Conservation (phyloP, 2,329 filamentous ascomycete species). For the Balansia obtecta region DNA sequence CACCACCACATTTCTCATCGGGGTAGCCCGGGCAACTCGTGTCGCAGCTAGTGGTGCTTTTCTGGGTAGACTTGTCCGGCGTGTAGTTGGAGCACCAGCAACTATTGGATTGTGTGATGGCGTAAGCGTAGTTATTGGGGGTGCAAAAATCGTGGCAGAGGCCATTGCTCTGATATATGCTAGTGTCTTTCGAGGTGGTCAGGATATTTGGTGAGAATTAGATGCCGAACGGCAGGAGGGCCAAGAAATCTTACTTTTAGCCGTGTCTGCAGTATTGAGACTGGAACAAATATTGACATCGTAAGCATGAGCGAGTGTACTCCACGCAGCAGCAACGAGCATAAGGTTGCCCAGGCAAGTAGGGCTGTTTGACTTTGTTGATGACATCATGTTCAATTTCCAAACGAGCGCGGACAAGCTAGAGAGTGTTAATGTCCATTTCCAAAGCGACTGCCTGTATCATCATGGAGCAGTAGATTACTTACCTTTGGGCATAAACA, state of each 20-base stretch:
- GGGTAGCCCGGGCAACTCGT: conserved; percentile 56
- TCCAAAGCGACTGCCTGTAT: background rate
- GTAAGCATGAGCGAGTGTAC: conserved; percentile 13
- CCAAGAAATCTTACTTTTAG: conserved; percentile 17
- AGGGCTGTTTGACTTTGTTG: background rate
- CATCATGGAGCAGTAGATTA: background rate
- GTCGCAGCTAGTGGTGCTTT: conserved; percentile 37
- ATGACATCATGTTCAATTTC: background rate
- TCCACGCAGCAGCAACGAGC: conserved; percentile 15
- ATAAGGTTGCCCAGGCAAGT: conserved; percentile 3
- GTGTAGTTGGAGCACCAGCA: conserved; percentile 69
- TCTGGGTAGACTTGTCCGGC: conserved; percentile 33
- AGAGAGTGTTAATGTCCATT: background rate
- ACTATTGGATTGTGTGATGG: conserved; percentile 48
- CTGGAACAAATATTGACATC: conserved; percentile 22
- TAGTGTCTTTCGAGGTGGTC: conserved; percentile 28
- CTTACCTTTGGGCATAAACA: conserved; percentile 9
- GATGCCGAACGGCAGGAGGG: background rate
- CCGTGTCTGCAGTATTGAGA: conserved; percentile 23
- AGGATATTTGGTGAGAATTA: background rate
- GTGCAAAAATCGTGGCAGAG: conserved; percentile 51
- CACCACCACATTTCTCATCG: conserved; percentile 51
- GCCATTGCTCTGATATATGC: conserved; percentile 56
- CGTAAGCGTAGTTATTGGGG: conserved; percentile 44
- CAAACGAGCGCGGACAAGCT: background rate